phyloP scores from a whole-genome alignment of 768 basidiomycete species.

The Cystofilobasidium capitatum region DNA sequence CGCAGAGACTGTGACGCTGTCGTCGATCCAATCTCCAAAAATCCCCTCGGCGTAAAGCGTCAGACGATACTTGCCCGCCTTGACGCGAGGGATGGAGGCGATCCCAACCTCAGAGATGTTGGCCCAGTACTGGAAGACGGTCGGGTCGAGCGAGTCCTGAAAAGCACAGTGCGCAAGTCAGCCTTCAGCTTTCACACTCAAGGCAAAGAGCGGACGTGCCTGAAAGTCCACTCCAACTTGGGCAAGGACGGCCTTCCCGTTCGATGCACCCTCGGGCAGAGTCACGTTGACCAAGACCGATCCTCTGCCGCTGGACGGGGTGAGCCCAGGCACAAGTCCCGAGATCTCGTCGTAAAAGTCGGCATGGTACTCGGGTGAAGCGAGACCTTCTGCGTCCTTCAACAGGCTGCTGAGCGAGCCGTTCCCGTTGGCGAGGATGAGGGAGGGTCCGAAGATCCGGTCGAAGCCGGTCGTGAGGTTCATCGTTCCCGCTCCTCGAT shows the following conservation, averaged over 20 bases:
- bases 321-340: constrained; percentile 27
- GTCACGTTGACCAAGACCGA: constrained; percentile 24
- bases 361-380: constrained; percentile 22
- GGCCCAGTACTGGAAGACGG: constrained; percentile 31
- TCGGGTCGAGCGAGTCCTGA: constrained; percentile 1
- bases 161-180: too few relatives aligned
- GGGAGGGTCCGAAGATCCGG: constrained; percentile 31
- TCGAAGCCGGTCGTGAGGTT: constrained; percentile 33
- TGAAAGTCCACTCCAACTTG: constrained; percentile 29
- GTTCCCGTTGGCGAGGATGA: constrained; percentile 28
- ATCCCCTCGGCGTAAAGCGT: constrained; percentile 14
- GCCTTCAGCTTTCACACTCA: too few relatives aligned
- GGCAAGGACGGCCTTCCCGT: constrained; percentile 28
- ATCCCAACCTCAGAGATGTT: constrained; percentile 26
- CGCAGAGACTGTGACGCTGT: constrained; percentile 27
- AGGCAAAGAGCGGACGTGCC: background rate
- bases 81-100: constrained; percentile 29
- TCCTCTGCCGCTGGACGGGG: constrained; percentile 23
- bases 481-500: constrained; percentile 27
- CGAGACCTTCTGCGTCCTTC: constrained; percentile 14
- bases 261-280: constrained; percentile 26
- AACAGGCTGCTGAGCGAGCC: background rate
- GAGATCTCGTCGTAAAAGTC: constrained; percentile 32
- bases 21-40: constrained; percentile 30
- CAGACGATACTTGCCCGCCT: constrained; percentile 30